A percentile compares a stretch with the other conserved stretches of the same genome.
Evolutionary conservation across 495 filamentous ascomycete species (phyloP).

Genomic region (Immersiella caudata): DNA sequence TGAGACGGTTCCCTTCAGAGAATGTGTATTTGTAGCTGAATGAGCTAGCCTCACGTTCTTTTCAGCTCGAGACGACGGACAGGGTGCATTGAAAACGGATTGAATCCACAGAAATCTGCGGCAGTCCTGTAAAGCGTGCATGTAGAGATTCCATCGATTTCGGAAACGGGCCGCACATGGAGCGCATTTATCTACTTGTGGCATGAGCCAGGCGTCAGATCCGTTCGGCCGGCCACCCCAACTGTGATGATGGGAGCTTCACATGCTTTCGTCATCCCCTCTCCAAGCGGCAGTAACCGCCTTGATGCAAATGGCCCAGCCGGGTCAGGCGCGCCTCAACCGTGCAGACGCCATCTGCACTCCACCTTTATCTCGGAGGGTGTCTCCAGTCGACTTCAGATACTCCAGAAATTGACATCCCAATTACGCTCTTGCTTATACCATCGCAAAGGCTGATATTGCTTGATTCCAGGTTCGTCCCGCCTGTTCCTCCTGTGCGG

Average conservation of each 20-base stretch:
- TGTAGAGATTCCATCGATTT: neutral
- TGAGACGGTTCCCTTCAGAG: neutral
- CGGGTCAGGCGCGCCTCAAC: conserved; percentile 4
- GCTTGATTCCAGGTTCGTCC: conserved; percentile 1
- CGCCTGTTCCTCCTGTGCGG: neutral
- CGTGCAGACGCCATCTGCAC: conserved; percentile 6
- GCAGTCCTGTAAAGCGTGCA: neutral
- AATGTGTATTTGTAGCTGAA: too few species aligned
- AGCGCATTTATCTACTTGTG: neutral
- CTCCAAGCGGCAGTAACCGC: conserved; percentile 15
- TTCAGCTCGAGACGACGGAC: too few species aligned
- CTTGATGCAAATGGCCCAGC: neutral
- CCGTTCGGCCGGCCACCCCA: conserved; percentile 10
- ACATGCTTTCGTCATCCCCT: conserved; percentile 15
- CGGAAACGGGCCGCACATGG: neutral
- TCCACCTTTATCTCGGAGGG: conserved; percentile 1
- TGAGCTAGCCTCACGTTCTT: too few species aligned
- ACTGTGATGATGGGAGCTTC: neutral
- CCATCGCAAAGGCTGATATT: neutral
- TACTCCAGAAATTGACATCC: neutral
- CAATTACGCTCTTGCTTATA: neutral
- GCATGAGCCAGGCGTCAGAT: neutral
- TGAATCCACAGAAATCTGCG: neutral
- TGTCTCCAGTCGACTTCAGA: neutral
- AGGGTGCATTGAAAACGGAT: neutral